Base-by-base conservation (phyloP, 345 rosid genomes). In the Trapa bicornis region DNA sequence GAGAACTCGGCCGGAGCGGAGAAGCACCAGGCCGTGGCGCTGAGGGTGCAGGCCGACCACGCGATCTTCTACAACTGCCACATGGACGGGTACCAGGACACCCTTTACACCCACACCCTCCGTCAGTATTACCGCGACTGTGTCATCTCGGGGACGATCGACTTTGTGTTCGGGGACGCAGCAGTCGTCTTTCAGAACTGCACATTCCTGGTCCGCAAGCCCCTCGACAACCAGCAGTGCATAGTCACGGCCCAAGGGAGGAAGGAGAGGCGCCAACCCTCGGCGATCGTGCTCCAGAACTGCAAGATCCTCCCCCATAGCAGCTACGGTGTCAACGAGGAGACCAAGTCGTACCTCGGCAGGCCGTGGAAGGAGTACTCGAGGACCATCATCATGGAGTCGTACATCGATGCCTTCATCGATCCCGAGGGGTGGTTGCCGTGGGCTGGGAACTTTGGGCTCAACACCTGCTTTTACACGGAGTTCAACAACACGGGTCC, bases 71-170 rank as follows among this genome's bases (percentile, higher is more conserved):
- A 79, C 84, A 87, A 92, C 65, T 87, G 96, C 78, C 65, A 80
- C 36, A 79, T 92, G 37, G 96, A 88, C 16, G 97, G 96, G 5
- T 83, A 80, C 72, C 93, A 89, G 57, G 86, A 83, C 79, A 92
- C 97, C 11, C 80, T 92, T 9, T 85, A 88, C 68, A 71, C 84
- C 14, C 93, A 85, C 74, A 69, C 89, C 74, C 83, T 80, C 69
- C 88, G 97, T 15, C 98, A 92, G 70, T 92, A 82, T 84, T 92
- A 80, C 86, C 91, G 98, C 0, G 89, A 88, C 60, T 89, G 97
- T 76, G 75, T 71, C 57, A 71, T 92, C 77, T 63, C 86, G 0
- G 98, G 98, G 53, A 89, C 97, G 12, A 79, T 92, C 10, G 97
- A 92, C 75, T 85, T 87, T 67, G 72, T 92, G 68, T 84, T 88